Evolutionary conservation across 2,329 filamentous ascomycete species (phyloP), one percentile per base, ranked within the genome.

Genomic region (Fusarium zealandicum): DNA sequence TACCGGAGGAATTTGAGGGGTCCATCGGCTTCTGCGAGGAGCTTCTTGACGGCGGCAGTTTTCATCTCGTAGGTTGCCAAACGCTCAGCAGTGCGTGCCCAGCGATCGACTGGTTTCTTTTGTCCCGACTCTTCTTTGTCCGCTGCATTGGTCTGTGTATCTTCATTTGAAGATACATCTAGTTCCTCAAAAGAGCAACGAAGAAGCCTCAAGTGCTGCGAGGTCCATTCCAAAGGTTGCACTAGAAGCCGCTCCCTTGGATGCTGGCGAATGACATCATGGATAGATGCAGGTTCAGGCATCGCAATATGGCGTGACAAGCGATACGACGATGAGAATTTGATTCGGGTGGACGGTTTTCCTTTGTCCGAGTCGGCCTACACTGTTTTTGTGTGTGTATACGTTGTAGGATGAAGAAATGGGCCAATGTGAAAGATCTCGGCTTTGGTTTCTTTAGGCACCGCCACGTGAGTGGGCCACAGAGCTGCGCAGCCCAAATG

Each of bases 161-260:
- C 0, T 0, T 13, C 13, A 3, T 28, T 18, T n/a, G 25, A 10
- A 5, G 20, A 13, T 10, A 61, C n/a, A n/a, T n/a, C n/a, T n/a
- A n/a, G n/a, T n/a, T n/a, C 51, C 7, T 48, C 18, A n/a, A 68
- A 68, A 4, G 27, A 46, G 18, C 42, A 55, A 2, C 47, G 32
- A 3, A 69, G 46, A 1, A 68, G 63, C 8, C 59, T 38, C 3
- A 69, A 30, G 20, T 69, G 66, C 5, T 54, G 36, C 0, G 42
- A 16, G 1, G 58, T 57, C 66, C 66, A 68, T 42, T 68, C 64
- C 2, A 63, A 14, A 2, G 66, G 66, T 16, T 63, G 64, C 2
- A 69, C 66, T 8, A 59, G 56, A 13, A 68, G 51, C 4, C 66
- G 66, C 49, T 67, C 66, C 30, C 64, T 44, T 10, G 66, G 66